phyloP scores from a whole-genome alignment of 2,329 filamentous ascomycete genomes.

The Dactylellina drechsleri region DNA sequence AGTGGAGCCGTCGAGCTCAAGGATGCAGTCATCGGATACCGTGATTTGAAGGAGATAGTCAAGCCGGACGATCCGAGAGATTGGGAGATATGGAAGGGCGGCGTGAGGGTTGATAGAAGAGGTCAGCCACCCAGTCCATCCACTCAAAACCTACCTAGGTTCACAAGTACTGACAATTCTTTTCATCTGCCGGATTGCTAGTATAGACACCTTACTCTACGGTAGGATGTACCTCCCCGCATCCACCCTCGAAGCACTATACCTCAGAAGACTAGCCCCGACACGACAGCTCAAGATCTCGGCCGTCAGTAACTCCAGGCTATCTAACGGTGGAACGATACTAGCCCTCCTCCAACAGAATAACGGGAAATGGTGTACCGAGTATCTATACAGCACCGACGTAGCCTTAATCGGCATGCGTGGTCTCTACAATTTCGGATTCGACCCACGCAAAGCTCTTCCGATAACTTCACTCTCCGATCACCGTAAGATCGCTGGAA shows the following conservation, averaged over 20 bases:
- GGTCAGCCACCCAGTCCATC: conserved; percentile 58
- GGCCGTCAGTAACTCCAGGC: conserved; percentile 75
- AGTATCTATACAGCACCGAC: conserved; percentile 91
- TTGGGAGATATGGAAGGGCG: conserved; percentile 68
- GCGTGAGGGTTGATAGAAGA: conserved; percentile 65
- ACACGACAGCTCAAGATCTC: conserved; percentile 82
- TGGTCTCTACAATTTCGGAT: conserved; percentile 93
- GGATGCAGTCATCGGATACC: conserved; percentile 82
- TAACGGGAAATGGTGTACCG: conserved; percentile 84
- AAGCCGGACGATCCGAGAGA: conserved; percentile 66
- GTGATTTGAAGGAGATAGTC: conserved; percentile 76
- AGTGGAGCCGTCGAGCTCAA: conserved; percentile 81
- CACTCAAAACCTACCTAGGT: conserved; percentile 5
- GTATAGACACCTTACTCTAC: conserved; percentile 73
- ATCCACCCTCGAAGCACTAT: conserved; percentile 85
- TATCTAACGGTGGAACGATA: conserved; percentile 77
- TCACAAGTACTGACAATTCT: conserved; percentile 22
- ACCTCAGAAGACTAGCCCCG: conserved; percentile 80
- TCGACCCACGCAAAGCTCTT: conserved; percentile 67
- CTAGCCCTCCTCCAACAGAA: conserved; percentile 79
- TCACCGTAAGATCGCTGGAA: conserved; percentile 74
- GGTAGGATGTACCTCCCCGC: conserved; percentile 83
- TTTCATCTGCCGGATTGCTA: conserved; percentile 45
- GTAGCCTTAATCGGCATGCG: conserved; percentile 86
- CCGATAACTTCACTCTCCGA: conserved; percentile 60